Percentiles rank a stretch among this genome's conserved stretches.
These are phyloP conservation scores for Waltergamsia citrina DNA, from an alignment of 2,329 filamentous ascomycete species.

Conservation along the genomic window DNA sequence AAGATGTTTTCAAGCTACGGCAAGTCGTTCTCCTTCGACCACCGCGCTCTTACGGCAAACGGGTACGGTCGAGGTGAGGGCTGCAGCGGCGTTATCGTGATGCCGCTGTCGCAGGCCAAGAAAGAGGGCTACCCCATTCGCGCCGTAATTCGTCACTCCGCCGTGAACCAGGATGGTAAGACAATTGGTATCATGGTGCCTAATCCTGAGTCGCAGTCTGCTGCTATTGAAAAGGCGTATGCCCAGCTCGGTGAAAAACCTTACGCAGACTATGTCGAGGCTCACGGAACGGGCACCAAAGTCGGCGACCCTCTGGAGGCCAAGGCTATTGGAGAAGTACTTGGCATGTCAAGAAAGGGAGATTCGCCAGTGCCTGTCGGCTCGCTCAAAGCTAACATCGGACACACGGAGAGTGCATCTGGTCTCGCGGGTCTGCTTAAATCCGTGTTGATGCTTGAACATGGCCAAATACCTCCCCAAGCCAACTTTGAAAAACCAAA, in stretches of 20 bases:
- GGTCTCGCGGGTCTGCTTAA: conserved; percentile 6
- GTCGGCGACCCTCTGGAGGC: conserved; percentile 37
- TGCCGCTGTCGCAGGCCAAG: conserved; percentile 30
- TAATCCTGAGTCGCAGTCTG: background rate
- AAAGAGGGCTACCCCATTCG: conserved; percentile 26
- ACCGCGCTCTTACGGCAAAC: too few relatives aligned
- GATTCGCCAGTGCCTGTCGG: conserved; percentile 23
- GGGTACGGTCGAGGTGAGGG: conserved; percentile 34
- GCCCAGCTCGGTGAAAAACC: conserved; percentile 14
- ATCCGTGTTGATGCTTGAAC: conserved; percentile 17
- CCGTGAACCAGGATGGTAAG: conserved; percentile 26
- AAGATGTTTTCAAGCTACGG: conserved; percentile 10
- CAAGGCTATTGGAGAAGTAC: conserved; percentile 22
- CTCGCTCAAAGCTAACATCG: conserved; percentile 36
- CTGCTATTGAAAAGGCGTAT: conserved; percentile 15
- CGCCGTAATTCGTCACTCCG: conserved; percentile 19
- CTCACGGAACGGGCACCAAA: conserved; percentile 30
- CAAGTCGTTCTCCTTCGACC: conserved; percentile 6
- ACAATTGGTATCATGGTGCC: conserved; percentile 17
- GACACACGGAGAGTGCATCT: conserved; percentile 12
- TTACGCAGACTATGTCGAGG: conserved; percentile 17
- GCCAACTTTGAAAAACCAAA: conserved; percentile 18
- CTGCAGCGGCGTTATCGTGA: conserved; percentile 29
- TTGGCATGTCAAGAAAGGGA: background rate
- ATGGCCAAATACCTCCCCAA: conserved; percentile 18